Evolutionary conservation across 2,329 filamentous ascomycete species (phyloP).

Genomic region (Clonostachys sp.): DNA sequence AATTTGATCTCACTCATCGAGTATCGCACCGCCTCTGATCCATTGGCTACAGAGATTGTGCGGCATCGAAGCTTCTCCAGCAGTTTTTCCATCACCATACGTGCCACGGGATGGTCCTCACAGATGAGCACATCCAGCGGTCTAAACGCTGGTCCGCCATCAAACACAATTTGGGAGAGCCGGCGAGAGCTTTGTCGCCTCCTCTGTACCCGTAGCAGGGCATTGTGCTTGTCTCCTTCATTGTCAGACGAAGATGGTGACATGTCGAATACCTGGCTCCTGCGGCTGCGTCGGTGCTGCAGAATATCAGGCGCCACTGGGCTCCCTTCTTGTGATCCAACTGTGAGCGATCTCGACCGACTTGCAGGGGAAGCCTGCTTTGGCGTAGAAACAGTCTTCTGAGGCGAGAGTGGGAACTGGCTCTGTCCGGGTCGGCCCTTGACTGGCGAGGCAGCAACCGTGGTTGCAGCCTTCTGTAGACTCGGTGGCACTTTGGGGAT

Average conservation of each 20-base stretch:
- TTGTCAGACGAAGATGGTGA: constrained; percentile 98
- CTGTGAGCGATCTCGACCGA: constrained; percentile 81
- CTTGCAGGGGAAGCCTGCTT: constrained; percentile 60
- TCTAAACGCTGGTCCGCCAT: constrained; percentile 73
- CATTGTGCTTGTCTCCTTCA: constrained; percentile 88
- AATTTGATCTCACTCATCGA: constrained; percentile 98
- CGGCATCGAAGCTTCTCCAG: constrained; percentile 93
- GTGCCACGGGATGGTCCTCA: constrained; percentile 94
- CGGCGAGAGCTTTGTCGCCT: constrained; percentile 93
- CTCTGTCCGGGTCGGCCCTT: constrained; percentile 52
- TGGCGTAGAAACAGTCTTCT: constrained; percentile 57
- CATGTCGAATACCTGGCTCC: constrained; percentile 93
- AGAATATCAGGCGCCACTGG: constrained; percentile 64
- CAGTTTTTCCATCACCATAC: constrained; percentile 98
- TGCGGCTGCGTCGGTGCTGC: constrained; percentile 78
- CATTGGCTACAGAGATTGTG: constrained; percentile 86
- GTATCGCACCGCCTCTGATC: constrained; percentile 87
- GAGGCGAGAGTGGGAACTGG: constrained; percentile 53
- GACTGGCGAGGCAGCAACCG: constrained; percentile 48
- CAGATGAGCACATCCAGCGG: constrained; percentile 93
- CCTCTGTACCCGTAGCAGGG: constrained; percentile 84
- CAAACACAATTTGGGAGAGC: constrained; percentile 83
- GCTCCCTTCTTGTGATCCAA: constrained; percentile 91
- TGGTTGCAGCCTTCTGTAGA: constrained; percentile 56
- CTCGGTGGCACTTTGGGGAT: constrained; percentile 57